Percentiles rank a stretch among this genome's conserved stretches.
phyloP scores from a whole-genome alignment of 148 eudicot species.

The Polygonum aviculare region DNA sequence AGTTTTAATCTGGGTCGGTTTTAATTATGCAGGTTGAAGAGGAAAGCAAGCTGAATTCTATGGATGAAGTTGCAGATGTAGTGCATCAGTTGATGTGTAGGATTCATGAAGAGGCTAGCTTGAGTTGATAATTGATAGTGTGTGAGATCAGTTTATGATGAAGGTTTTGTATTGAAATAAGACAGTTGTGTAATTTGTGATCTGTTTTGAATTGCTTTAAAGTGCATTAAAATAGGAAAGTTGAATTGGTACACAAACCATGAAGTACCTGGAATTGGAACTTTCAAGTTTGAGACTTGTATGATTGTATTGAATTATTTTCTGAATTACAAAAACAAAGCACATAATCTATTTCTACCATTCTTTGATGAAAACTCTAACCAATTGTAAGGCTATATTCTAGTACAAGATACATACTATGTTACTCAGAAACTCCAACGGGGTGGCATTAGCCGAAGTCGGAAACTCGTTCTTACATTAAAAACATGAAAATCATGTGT shows the following conservation, averaged over 20 bases:
- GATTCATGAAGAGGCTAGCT: conserved; percentile 27
- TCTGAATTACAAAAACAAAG: too few relatives aligned
- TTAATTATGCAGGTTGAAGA: conserved; percentile 42
- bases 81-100: conserved; percentile 42
- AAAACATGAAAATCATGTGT: too few relatives aligned
- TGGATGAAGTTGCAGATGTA: conserved; percentile 51
- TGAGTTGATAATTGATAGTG: background rate
- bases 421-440: too few relatives aligned
- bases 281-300: too few relatives aligned
- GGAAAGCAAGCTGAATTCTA: conserved; percentile 40
- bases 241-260: background rate
- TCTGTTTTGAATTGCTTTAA: background rate
- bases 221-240: background rate
- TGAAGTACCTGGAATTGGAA: background rate
- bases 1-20: background rate
- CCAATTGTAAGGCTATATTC: background rate
- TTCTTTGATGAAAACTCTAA: too few relatives aligned
- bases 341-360: too few relatives aligned
- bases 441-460: too few relatives aligned
- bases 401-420: background rate
- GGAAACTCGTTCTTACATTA: too few relatives aligned
- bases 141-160: background rate
- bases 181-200: background rate
- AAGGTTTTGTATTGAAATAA: background rate
- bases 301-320: too few relatives aligned